Evolutionary conservation across 306 rosid species (phyloP), one percentile per base, ranked within the genome.

Genomic region (Casuarina equisetifolia): DNA sequence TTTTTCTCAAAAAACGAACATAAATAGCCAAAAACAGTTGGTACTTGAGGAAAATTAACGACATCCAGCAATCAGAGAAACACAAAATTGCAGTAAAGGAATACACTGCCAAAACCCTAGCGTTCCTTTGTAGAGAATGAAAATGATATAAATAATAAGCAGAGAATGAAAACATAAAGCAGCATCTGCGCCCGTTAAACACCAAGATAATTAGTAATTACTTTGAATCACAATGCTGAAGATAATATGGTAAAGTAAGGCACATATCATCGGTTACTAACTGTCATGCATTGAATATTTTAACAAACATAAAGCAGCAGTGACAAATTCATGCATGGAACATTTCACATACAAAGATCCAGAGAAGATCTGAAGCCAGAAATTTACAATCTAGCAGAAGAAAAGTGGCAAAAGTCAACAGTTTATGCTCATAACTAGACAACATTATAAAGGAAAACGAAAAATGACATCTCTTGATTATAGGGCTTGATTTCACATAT

Each of bases 401-500:
- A 17, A 32, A 66, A 42, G 50, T 48, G 48, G 71, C 46, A 66
- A 17, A 17, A 12, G 0, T 5, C 70, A 64, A 64, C 70, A 40
- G 25, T 25, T 40, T 36, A 61, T 32, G 38, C 67, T 64, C 70
- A 39, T 40, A 1, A 40, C 19, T 40, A 40, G 10, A 17, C 35
- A 6, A 66, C 43, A 55, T 55, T 55, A 9, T 39, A 43, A 32
- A 62, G 5, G 52, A 2, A 45, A 69, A 68, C 3, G 52, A 13
- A 5, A 70, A 51, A 59, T 70, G 35, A 19, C 49, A 75, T 9
- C 32, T 4, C 35, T 69, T 43, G 1, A 57, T 25, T 54, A 51
- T 63, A 58, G 54, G 67, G 75, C 78, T 40, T 46, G 16, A 55
- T 64, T 46, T 46, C 71, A 72, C 67, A 79, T 49, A 50, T 66